Base-by-base conservation (phyloP, 2,329 filamentous ascomycete genomes). In the Aspergillus unguis region DNA sequence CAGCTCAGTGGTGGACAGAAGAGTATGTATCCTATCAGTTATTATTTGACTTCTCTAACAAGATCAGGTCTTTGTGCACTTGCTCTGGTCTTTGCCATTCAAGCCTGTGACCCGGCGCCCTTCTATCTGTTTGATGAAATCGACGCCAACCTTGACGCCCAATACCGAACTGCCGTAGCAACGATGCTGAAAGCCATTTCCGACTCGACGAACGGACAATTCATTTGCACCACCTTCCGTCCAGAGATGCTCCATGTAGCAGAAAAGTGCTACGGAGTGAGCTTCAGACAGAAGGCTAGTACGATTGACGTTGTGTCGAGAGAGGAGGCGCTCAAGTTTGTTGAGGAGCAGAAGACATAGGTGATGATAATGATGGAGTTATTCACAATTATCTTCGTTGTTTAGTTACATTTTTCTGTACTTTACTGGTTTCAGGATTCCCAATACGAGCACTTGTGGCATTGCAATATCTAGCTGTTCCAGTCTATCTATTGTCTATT, bases 41-140 rank as follows among this genome's bases (percentile, higher is more conserved):
- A 28, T 42, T 27, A 9, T 25, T 33, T 36, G 3, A 23, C 6
- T 23, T 47, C 37, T 7, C 54, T 65, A 59, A 64, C 50, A 23
- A 36, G 28, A 1, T 31, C 58, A 91, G 88, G 90, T 83, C 79
- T 97, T 57, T 97, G 92, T 72, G 94, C 94, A 7, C 83, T 99
- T n/a, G 95, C 94, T 41, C 84, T 99, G 47, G 95, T 99, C 62
- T 99, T 99, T 69, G 94, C 94, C n/a, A 95, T 99, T 62, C 94
- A 99, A 73, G 90, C 92, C 62, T 96, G 92, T 54, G 94, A 99
- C 70, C 94, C 92, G 7, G 95, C 92, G 41, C 94, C 94, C 1
- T 97, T 99, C 80, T 96, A 99, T 70, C 92, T 99, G 65, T 99
- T 99, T 64, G 94, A 99, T 71, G 94, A 99, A 74, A 96, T 99